Conservation (phyloP, 495 filamentous ascomycete genomes). For the Filosporella fistucella region DNA sequence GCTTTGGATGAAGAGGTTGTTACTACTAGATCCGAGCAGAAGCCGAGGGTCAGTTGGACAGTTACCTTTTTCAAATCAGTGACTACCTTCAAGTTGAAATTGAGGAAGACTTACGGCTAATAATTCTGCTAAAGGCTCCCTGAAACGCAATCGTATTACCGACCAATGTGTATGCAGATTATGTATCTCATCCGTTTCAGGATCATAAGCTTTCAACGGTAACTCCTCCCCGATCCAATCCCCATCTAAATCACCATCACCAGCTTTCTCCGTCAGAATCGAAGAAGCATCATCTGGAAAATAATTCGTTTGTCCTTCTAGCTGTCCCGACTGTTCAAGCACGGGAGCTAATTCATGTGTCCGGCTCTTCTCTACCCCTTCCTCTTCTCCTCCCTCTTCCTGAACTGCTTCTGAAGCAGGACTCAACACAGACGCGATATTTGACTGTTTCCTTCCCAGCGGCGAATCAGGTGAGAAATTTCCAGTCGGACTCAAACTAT, state of each 20-base stretch:
- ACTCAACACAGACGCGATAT: slow-evolving; percentile 2
- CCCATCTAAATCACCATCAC: slow-evolving; percentile 31
- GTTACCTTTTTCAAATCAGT: slow-evolving; percentile 21
- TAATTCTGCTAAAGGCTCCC: slow-evolving; percentile 45
- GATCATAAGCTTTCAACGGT: slow-evolving; percentile 14
- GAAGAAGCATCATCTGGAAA: slow-evolving; percentile 24
- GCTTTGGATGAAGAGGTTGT: slow-evolving; percentile 34
- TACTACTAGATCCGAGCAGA: slow-evolving; percentile 44
- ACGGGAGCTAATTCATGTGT: not conserved
- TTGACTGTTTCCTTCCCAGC: slow-evolving; percentile 2
- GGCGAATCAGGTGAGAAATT: not conserved
- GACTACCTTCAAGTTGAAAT: not conserved
- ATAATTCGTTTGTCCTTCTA: slow-evolving; percentile 10
- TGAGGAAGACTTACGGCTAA: slow-evolving; percentile 37
- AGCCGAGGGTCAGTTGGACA: slow-evolving; percentile 34
- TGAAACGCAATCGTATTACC: slow-evolving; percentile 44
- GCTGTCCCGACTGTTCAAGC: slow-evolving; percentile 7
- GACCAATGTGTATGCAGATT: slow-evolving; percentile 51
- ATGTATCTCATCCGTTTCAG: slow-evolving; percentile 21
- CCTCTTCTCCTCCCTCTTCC: slow-evolving; percentile 8
- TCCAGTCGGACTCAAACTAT: slow-evolving; percentile 1
- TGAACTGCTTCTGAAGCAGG: slow-evolving; percentile 1
- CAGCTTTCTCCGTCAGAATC: slow-evolving; percentile 17
- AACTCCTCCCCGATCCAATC: slow-evolving; percentile 27
- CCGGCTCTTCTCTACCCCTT: not conserved